Conservation (phyloP, 768 basidiomycete genomes). For the Dendrothele bispora region DNA sequence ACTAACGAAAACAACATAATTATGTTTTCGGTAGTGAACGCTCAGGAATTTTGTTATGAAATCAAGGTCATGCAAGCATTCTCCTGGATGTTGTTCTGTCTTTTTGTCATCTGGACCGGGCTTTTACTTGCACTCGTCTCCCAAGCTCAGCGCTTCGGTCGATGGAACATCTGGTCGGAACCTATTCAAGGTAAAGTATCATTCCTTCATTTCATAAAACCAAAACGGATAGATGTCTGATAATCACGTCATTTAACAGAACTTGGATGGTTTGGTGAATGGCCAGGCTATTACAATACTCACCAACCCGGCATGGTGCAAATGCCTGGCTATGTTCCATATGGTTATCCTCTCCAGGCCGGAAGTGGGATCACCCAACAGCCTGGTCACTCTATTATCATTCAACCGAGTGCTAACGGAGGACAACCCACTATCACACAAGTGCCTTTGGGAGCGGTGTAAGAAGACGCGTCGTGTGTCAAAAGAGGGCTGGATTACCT, state of each 20-base stretch:
- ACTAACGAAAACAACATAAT: not conserved
- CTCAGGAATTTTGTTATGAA: constrained; percentile 65
- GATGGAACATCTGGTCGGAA: constrained; percentile 55
- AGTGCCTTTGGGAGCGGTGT: constrained; percentile 41
- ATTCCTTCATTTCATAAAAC: not conserved
- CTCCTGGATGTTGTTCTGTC: constrained; percentile 71
- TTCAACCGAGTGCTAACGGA: constrained; percentile 67
- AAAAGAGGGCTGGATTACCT: too few species aligned
- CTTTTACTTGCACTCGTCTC: constrained; percentile 58
- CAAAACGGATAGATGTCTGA: not conserved
- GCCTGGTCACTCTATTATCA: constrained; percentile 64
- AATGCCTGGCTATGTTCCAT: constrained; percentile 35
- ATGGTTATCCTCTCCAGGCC: constrained; percentile 24
- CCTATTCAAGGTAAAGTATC: constrained; percentile 51
- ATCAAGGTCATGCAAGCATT: constrained; percentile 80
- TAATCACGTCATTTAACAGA: constrained; percentile 40
- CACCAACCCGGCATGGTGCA: constrained; percentile 24
- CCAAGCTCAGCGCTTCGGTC: constrained; percentile 54
- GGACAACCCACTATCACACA: constrained; percentile 61
- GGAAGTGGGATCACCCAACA: constrained; percentile 44
- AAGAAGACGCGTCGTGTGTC: too few species aligned
- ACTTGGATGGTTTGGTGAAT: constrained; percentile 77
- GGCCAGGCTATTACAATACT: constrained; percentile 60
- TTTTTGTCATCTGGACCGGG: constrained; percentile 48
- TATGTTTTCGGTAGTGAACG: constrained; percentile 44